Conservation (phyloP, 805 yeast genomes). For the Saccharomycopsis babjevae region DNA sequence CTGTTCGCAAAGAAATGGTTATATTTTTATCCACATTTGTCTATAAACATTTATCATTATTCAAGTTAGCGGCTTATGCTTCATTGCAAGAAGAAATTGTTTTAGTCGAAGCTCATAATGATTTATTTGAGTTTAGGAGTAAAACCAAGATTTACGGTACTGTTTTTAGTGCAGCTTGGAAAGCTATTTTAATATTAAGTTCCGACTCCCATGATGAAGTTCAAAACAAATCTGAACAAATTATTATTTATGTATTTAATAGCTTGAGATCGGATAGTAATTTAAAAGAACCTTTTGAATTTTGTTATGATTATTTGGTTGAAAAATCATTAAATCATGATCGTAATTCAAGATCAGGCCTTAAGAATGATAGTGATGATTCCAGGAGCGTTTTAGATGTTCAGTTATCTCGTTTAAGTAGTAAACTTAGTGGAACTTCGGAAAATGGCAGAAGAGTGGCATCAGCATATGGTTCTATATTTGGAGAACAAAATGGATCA, state of each 20-base stretch:
- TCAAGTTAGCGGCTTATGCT: slow-evolving; percentile 77
- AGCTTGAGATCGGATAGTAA: slow-evolving; percentile 25
- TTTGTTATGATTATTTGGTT: slow-evolving; percentile 14
- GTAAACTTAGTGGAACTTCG: not conserved
- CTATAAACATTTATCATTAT: slow-evolving; percentile 56
- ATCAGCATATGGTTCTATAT: slow-evolving; percentile 5
- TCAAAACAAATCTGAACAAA: slow-evolving; percentile 26
- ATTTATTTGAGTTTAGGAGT: slow-evolving; percentile 53
- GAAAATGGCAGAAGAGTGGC: slow-evolving; percentile 4
- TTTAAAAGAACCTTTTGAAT: slow-evolving; percentile 14
- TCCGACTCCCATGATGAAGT: slow-evolving; percentile 87
- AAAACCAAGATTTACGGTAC: slow-evolving; percentile 80
- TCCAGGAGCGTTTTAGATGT: not conserved
- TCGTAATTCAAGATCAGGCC: not conserved
- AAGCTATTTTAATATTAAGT: slow-evolving; percentile 63
- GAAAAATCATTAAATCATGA: slow-evolving; percentile 4
- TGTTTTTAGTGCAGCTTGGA: slow-evolving; percentile 79
- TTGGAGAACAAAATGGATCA: slow-evolving; percentile 2
- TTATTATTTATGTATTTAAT: slow-evolving; percentile 24
- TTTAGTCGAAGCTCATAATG: slow-evolving; percentile 48
- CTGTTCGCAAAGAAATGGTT: slow-evolving; percentile 79
- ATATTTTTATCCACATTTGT: slow-evolving; percentile 70
- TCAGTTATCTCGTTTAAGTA: not conserved
- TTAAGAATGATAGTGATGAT: not conserved
- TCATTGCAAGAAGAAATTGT: slow-evolving; percentile 75